Evolutionary conservation across 2,329 filamentous ascomycete species (phyloP), one percentile per base, ranked within the genome.

Genomic region (Nannizziopsis barbatae): DNA sequence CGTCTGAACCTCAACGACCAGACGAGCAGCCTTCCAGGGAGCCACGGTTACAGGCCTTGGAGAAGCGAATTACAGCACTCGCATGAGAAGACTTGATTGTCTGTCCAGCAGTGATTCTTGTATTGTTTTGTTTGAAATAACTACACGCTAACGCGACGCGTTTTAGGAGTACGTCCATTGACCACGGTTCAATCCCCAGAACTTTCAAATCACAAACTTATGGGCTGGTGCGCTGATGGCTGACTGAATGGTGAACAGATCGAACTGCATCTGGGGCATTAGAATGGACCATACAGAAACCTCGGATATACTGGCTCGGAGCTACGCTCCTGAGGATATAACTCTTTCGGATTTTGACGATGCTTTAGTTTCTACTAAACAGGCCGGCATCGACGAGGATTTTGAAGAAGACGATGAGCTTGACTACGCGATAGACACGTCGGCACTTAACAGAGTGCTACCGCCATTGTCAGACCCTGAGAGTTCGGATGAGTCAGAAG

Each of bases 381-480:
- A 65, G 38, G 46, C 43, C 5, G 18, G 11, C 18, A 27, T 49
- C 20, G 39, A 50, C 9, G 45, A 53, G 9, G 32, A 42, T 20
- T 40, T 33, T 20, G 14, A 47, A 50, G 10, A 46, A 22, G 58
- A 63, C 38, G 59, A 68, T 27, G 66, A 70, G 39, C 63, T 62
- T 6, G 65, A 72, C 30, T 69, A 66, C 50, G 63, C 62, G 30
- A 68, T 74, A 45, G 61, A 71, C 54, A 70, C 68, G 20, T 73
- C 71, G 8, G 69, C 68, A 10, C 60, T 74, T 35, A 66, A 67
- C 40, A 62, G 62, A 45, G 68, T 67, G 15, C 72, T 75, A 51
- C 71, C 71, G 27, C 66, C 74, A 37, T 74, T 75, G 53, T 70
- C 72, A 3, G 61, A 66, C 49, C 57, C 64, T 15, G 63, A 63